Base-by-base conservation (phyloP, 257 asterid species). In the Rubia yunnanensis region DNA sequence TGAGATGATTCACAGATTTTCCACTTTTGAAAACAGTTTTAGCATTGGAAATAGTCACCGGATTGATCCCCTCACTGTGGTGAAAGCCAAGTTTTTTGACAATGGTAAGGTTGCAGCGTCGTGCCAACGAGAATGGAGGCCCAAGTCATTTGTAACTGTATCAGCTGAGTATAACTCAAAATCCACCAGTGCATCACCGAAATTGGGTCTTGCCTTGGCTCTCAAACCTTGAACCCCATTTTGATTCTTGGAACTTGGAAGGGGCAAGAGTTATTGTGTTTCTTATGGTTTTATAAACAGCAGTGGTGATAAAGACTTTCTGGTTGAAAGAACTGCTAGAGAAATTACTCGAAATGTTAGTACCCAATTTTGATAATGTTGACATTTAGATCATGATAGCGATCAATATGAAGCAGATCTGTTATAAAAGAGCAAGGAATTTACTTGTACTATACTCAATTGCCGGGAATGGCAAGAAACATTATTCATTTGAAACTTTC, bases 51-150 rank as follows among this genome's bases (percentile, higher is more conserved):
- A 94, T 35, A 59, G 59, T 63, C 89, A 88, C 76, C 80, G 35
- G 64, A 60, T 88, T 15, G 96, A 88, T 67, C 83, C 84, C 7
- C 61, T 64, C 26, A 90, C 97, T 35, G 69, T 65, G 36, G 71
- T 90, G n/a, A 90, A 88, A 72, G 82, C 97, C 35, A 79, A 87
- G 70, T 79, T 90, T 77, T 82, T 94, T 0, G 83, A 84, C 66
- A 70, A 88, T 53, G 95, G 97, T 18, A 84, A 77, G 75, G 66
- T 88, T 64, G 95, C 95, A 39, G 35, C 86, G 44, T 72, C 78
- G 73, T 80, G 83, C 78, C 96, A 88, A 70, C 81, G 87, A 36
- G 89, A 84, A 72, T 90, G 97, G 97, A 78, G 97, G 71, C 92
- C 92, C 10, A 87, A 87, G 71, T 87, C 97, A 10, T 73, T 85